Evolutionary conservation across 2,329 filamentous ascomycete genomes (phyloP).

Genomic region (Nothophaeocryptopus gaeumannii): DNA sequence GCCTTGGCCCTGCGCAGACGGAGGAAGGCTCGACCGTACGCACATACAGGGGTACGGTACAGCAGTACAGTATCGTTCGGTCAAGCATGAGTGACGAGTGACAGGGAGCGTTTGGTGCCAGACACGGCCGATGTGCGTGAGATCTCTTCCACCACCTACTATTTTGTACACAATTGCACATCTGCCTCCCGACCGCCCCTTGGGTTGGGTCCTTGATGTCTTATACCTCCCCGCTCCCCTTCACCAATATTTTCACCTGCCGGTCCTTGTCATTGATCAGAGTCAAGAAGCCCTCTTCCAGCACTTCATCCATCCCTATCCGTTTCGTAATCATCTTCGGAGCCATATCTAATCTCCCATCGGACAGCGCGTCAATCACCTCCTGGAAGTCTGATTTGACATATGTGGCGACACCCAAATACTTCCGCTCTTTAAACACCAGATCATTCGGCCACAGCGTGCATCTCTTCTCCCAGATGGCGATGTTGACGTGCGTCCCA

Average conservation of each 20-base stretch:
- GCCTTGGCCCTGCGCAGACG: too few relatives aligned
- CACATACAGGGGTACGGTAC: too few relatives aligned
- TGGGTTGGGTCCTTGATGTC: too few relatives aligned
- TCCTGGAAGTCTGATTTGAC: conserved; percentile 51
- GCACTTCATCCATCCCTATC: conserved; percentile 47
- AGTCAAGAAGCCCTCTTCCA: conserved; percentile 47
- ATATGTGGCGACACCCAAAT: conserved; percentile 54
- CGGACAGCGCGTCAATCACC: conserved; percentile 47
- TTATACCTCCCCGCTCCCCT: conserved; percentile 24
- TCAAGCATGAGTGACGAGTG: too few relatives aligned
- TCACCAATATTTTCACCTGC: conserved; percentile 49
- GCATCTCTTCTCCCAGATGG: conserved; percentile 55
- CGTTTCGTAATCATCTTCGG: conserved; percentile 50
- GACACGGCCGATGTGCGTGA: too few relatives aligned
- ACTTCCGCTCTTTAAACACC: conserved; percentile 53
- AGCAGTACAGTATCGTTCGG: too few relatives aligned
- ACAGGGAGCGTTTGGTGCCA: too few relatives aligned
- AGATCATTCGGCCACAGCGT: conserved; percentile 51
- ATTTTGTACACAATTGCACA: too few relatives aligned
- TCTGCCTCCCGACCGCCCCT: too few relatives aligned
- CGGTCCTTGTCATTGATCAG: conserved; percentile 51
- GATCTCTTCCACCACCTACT: too few relatives aligned
- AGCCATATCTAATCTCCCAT: conserved; percentile 41
- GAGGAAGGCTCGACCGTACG: too few relatives aligned
- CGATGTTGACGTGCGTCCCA: conserved; percentile 55